These are phyloP conservation scores for Hawksworthiomyces lignivorus DNA, from an alignment of 2,329 filamentous ascomycete species.

Conservation along the genomic window DNA sequence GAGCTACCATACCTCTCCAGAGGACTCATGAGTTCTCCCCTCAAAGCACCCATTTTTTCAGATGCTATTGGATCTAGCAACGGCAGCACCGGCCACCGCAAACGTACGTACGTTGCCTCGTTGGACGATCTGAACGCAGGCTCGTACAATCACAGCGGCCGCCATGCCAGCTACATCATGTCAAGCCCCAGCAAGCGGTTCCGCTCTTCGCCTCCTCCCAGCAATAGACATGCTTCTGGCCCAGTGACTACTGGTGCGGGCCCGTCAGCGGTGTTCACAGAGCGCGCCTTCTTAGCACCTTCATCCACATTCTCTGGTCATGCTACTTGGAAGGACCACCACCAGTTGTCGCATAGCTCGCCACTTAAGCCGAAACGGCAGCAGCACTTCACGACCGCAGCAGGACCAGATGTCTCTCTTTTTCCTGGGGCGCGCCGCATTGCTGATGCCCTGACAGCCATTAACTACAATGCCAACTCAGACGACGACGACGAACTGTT, in stretches of 20 bases:
- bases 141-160: slow-evolving; percentile 13
- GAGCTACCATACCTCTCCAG: slow-evolving; percentile 63
- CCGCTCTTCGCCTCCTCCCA: slow-evolving; percentile 52
- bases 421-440: slow-evolving; percentile 65
- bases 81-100: slow-evolving; percentile 57
- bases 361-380: slow-evolving; percentile 72
- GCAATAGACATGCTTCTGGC: slow-evolving; percentile 61
- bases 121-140: slow-evolving; percentile 37
- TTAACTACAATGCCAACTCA: slow-evolving; percentile 53
- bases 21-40: slow-evolving; percentile 73
- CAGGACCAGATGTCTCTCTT: slow-evolving; percentile 69
- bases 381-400: slow-evolving; percentile 64
- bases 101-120: slow-evolving; percentile 53
- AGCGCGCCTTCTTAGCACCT: slow-evolving; percentile 43
- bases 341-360: slow-evolving; percentile 76
- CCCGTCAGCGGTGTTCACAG: slow-evolving; percentile 54
- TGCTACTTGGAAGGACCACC: slow-evolving; percentile 69
- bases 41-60: slow-evolving; percentile 77
- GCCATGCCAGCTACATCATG: slow-evolving; percentile 18
- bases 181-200: slow-evolving; percentile 62
- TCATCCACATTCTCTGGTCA: slow-evolving; percentile 29
- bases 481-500: slow-evolving; percentile 82
- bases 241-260: slow-evolving; percentile 49
- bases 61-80: slow-evolving; percentile 69
- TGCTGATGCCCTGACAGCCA: slow-evolving; percentile 49